These are phyloP conservation scores for Prunus padus DNA, from an alignment of 306 rosid species.

Conservation along the genomic window DNA sequence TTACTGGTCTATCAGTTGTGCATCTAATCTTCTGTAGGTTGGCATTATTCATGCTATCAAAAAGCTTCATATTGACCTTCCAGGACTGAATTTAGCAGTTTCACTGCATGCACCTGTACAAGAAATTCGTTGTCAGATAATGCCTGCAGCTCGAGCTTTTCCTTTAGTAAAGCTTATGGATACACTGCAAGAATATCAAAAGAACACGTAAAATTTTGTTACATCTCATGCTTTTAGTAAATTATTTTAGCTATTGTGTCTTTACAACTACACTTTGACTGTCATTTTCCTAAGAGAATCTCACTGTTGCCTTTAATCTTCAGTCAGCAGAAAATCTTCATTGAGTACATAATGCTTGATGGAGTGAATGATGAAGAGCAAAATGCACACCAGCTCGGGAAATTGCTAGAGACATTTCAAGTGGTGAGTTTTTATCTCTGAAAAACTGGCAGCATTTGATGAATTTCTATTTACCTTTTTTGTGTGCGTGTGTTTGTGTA, in stretches of 20 bases:
- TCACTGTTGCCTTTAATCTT: slow-evolving; percentile 14
- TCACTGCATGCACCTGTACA: slow-evolving; percentile 93
- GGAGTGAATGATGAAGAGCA: slow-evolving; percentile 91
- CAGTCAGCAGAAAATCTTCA: slow-evolving; percentile 87
- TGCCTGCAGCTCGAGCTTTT: slow-evolving; percentile 99
- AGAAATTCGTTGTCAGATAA: slow-evolving; percentile 92
- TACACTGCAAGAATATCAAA: slow-evolving; percentile 78
- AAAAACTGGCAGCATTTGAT: slow-evolving; percentile 6
- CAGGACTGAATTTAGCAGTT: slow-evolving; percentile 94
- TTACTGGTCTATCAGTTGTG: slow-evolving; percentile 27
- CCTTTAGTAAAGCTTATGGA: slow-evolving; percentile 87
- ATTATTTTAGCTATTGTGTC: background rate
- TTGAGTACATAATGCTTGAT: slow-evolving; percentile 97
- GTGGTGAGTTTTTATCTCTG: slow-evolving; percentile 58
- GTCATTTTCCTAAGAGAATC: slow-evolving; percentile 17
- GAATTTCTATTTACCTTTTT: background rate
- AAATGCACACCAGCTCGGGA: slow-evolving; percentile 86
- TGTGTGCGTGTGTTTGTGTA: background rate
- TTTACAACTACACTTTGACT: background rate
- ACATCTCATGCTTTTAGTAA: background rate
- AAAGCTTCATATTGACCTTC: slow-evolving; percentile 80
- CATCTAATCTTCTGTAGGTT: slow-evolving; percentile 48
- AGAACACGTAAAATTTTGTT: slow-evolving; percentile 44
- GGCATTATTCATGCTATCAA: slow-evolving; percentile 91
- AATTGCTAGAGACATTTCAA: slow-evolving; percentile 74